A percentile compares a stretch with the other conserved stretches of the same genome.
phyloP scores from a whole-genome alignment of 148 eudicot genomes.

The Rhododendron kiyosumense region DNA sequence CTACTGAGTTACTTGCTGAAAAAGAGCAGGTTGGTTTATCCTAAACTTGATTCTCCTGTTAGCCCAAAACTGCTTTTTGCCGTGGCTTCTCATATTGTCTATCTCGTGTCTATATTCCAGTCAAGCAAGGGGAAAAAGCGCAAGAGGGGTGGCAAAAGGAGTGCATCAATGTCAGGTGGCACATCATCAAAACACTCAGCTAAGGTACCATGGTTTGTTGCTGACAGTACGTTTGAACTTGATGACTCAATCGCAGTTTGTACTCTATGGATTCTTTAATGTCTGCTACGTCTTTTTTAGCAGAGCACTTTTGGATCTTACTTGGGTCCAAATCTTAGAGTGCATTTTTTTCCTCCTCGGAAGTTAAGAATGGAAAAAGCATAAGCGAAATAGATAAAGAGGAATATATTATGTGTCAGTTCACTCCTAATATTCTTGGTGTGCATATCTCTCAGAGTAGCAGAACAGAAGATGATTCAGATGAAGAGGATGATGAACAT shows the following conservation, averaged over 20 bases:
- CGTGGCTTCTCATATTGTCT: conserved; percentile 1
- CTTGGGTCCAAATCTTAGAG: conserved; percentile 8
- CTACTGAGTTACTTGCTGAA: conserved; percentile 69
- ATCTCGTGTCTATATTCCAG: conserved; percentile 15
- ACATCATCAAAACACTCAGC: conserved; percentile 52
- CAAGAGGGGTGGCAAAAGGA: conserved; percentile 45
- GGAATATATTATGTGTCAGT: neutral
- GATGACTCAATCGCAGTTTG: conserved; percentile 44
- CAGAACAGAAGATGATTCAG: conserved; percentile 52
- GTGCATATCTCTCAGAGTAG: conserved; percentile 36
- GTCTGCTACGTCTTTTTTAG: neutral
- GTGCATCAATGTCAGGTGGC: conserved; percentile 37
- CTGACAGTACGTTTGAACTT: neutral
- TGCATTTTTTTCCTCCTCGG: neutral
- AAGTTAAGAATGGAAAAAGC: neutral
- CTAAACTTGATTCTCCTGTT: neutral
- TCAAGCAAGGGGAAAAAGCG: conserved; percentile 78
- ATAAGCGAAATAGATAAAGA: neutral
- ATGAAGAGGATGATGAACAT: conserved; percentile 22
- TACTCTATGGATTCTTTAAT: neutral
- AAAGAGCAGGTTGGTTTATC: conserved; percentile 69
- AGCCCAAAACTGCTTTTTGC: neutral
- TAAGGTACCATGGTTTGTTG: conserved; percentile 45
- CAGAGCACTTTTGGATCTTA: neutral
- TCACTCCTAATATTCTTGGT: conserved; percentile 1